A percentile compares a stretch with the other conserved stretches of the same genome.
Conservation (phyloP, 2,329 filamentous ascomycete species). For the Daldinia sp. region DNA sequence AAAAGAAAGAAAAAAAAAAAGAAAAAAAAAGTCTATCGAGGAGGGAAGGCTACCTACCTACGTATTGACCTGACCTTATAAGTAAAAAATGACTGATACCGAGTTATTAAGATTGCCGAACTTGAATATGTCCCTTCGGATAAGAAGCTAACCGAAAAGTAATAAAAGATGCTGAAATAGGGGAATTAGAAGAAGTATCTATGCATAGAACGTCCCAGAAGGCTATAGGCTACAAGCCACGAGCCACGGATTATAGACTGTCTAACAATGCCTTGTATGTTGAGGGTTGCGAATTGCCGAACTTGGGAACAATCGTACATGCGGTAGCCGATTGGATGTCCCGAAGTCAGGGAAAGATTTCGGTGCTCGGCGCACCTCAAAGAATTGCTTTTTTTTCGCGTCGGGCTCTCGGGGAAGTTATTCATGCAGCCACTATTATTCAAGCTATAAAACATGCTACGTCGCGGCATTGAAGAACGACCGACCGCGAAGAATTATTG, state of each 20-base stretch:
- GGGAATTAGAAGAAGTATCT: neutral
- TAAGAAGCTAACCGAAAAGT: slow-evolving; percentile 19
- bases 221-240: no score
- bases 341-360: slow-evolving; percentile 13
- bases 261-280: slow-evolving; percentile 8
- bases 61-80: neutral
- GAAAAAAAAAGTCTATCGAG: neutral
- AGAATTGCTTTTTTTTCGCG: neutral
- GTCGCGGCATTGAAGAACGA: slow-evolving; percentile 7
- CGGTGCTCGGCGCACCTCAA: slow-evolving; percentile 21
- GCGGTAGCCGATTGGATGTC: slow-evolving; percentile 27
- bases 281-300: slow-evolving; percentile 32
- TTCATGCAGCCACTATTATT: neutral
- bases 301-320: slow-evolving; percentile 8
- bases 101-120: slow-evolving; percentile 24
- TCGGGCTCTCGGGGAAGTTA: neutral
- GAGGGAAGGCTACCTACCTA: neutral
- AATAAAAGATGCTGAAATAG: neutral
- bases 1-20: neutral
- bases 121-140: slow-evolving; percentile 15
- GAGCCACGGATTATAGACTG: no score
- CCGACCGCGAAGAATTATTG: neutral
- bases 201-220: slow-evolving; percentile 16
- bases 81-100: neutral
- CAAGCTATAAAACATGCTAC: slow-evolving; percentile 3